Evolutionary conservation across 2,329 filamentous ascomycete species (phyloP), one percentile per base, ranked within the genome.

Genomic region (Aulographum hederae): DNA sequence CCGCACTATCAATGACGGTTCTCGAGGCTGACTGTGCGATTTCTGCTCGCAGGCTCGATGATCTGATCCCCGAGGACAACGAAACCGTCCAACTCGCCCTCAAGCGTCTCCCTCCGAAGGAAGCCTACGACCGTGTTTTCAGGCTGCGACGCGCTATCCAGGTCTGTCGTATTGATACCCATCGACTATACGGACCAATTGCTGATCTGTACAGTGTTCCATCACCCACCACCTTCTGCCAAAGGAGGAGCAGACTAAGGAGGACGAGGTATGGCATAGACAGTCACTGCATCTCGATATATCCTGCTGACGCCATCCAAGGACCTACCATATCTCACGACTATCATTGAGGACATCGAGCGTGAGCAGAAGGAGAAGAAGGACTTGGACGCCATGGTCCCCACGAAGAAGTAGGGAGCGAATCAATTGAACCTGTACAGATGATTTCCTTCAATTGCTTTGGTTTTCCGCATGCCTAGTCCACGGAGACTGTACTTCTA

Each of bases 61-160:
- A 98, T 56, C 63, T 98, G 54, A 79, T 94, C 54, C 73, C 79
- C 54, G 89, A 98, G 61, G 89, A 98, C 65, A 78, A 69, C 65
- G 79, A 89, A 48, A 61, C 67, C 36, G 82, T 93, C 48, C 77
- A 89, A 58, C 69, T 76, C 46, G 89, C 89, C 40, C 70, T 98
- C 51, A 79, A 80, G 69, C 82, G 89, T 55, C 78, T 98, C 39
- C 72, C 79, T 36, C 69, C 81, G 48, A 81, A 91, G 67, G 81
- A 89, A 55, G 69, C 76, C 48, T 95, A 95, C 64, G 89, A 98
- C 65, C 86, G 89, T 56, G 73, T 95, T 56, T 98, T 84, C 76
- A 85, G 89, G 52, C 73, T 98, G 59, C 81, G 89, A 63, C 76
- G 89, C 61, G 86, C 89, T 48, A 75, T 91, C 61, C 89, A 98